Base-by-base conservation (phyloP, 352 stramenopile species). In the Phytopythium vexans region DNA sequence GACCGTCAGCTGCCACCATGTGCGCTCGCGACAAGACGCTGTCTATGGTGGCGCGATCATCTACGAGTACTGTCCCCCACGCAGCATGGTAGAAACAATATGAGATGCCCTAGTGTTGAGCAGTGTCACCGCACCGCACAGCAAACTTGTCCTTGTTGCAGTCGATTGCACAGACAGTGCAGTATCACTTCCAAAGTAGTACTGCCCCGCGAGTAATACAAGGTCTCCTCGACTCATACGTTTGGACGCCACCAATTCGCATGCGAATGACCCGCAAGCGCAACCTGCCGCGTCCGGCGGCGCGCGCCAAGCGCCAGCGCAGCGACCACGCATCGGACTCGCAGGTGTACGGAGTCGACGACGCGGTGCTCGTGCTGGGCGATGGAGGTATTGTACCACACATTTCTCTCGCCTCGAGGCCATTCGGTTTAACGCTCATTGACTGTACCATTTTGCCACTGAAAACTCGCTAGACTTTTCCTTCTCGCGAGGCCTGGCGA, bases 311-410 rank as follows among this genome's bases (percentile, higher is more conserved):
- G 58, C 67, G 64, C 3, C 52, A 65, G 32, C 56, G 60, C 12
- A 54, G 56, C 7, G 53, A 55, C 7, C 15, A 45, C 3, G 38
- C 49, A 15, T 40, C 41, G 6, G 15, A 41, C 3, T 43, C 31
- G 3, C 57, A 72, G 58, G 47, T 92, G 7, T 94, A 92, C 49
- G 68, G 63, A 8, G 53, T 73, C 1, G 46, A 74, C 15, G 77
- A 92, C 38, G 46, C 56, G 14, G 88, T 89, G 32, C 59, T 94
- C 41, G 78, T 94, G 58, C 68, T 94, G 1, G 85, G 85, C 41
- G 85, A 94, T 52, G 85, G 85, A 37, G 75, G 75, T 83, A 40
- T 7, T 44, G 38, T 21, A 4, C 16, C 16, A 14, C 4, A 8
- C 12, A 1, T 12, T 12, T 48, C 15, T 35, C 15, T 54, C 3